A percentile compares a stretch with the other conserved stretches of the same genome.
These are phyloP conservation scores for Fusarium globosum DNA, from an alignment of 2,329 filamentous ascomycete genomes.

Conservation along the genomic window DNA sequence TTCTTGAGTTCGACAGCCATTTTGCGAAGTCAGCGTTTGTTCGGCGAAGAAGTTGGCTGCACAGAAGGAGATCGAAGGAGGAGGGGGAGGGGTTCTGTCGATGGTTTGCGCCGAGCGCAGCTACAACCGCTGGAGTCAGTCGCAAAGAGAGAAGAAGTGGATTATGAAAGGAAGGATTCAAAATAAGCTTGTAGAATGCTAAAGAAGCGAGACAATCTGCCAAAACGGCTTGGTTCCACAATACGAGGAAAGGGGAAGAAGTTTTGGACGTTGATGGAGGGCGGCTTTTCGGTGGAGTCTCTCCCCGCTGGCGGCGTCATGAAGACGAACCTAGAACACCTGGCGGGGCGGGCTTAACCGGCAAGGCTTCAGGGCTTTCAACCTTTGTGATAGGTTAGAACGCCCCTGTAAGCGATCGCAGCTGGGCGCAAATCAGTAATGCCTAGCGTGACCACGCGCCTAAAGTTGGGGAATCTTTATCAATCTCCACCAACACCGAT, in stretches of 20 bases:
- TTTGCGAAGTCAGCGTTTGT: slow-evolving; percentile 56
- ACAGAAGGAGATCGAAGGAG: slow-evolving; percentile 15
- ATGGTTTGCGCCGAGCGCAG: slow-evolving; percentile 41
- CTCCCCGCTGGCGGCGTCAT: slow-evolving; percentile 43
- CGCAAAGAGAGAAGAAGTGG: slow-evolving; percentile 15
- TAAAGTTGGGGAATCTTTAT: slow-evolving; percentile 35
- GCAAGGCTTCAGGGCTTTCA: slow-evolving; percentile 30
- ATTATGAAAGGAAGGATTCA: not conserved
- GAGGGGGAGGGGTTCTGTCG: slow-evolving; percentile 30
- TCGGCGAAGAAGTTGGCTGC: not conserved
- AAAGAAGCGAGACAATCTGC: slow-evolving; percentile 27
- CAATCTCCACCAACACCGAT: slow-evolving; percentile 34
- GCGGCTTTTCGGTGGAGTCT: slow-evolving; percentile 42
- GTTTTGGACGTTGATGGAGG: slow-evolving; percentile 37
- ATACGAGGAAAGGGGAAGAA: slow-evolving; percentile 38
- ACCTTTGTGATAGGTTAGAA: slow-evolving; percentile 22
- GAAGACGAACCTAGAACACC: slow-evolving; percentile 12
- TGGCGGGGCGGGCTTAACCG: slow-evolving; percentile 14
- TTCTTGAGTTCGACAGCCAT: slow-evolving; percentile 87
- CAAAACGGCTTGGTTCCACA: slow-evolving; percentile 36
- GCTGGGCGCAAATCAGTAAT: slow-evolving; percentile 38
- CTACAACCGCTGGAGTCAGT: slow-evolving; percentile 12
- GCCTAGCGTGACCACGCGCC: slow-evolving; percentile 34
- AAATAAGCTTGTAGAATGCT: slow-evolving; percentile 14
- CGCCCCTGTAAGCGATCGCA: slow-evolving; percentile 23